A percentile compares a stretch with the other conserved stretches of the same genome.
These are phyloP conservation scores for sorghum (Sorghum bicolor) DNA, from an alignment of 176 grass and related monocot species.

Conservation along the genomic window Sorghum_bicolor_NCBIv3 NC_012877.2:14627501-14628000, in stretches of 20 bases:
- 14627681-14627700: conserved; percentile 91
- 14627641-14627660: conserved; percentile 90
- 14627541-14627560: conserved; percentile 88
- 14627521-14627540: conserved; percentile 91
- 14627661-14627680: conserved; percentile 97
- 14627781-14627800: conserved; percentile 9
- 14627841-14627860: background rate
- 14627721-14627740: conserved; percentile 82
- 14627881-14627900: background rate
- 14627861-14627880: conserved; percentile 7
- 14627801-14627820: background rate
- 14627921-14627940: background rate
- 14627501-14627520: conserved; percentile 97
- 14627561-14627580: conserved; percentile 90
- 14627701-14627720: conserved; percentile 93
- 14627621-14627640: conserved; percentile 99
- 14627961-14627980: background rate
- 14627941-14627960: background rate
- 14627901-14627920: background rate
- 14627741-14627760: conserved; percentile 92
- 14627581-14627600: conserved; percentile 89
- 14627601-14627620: conserved; percentile 94
- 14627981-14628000: background rate
- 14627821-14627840: conserved; percentile 8
- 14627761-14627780: conserved; percentile 66